phyloP scores from a whole-genome alignment of 495 filamentous ascomycete genomes.

The Viridothelium virens region DNA sequence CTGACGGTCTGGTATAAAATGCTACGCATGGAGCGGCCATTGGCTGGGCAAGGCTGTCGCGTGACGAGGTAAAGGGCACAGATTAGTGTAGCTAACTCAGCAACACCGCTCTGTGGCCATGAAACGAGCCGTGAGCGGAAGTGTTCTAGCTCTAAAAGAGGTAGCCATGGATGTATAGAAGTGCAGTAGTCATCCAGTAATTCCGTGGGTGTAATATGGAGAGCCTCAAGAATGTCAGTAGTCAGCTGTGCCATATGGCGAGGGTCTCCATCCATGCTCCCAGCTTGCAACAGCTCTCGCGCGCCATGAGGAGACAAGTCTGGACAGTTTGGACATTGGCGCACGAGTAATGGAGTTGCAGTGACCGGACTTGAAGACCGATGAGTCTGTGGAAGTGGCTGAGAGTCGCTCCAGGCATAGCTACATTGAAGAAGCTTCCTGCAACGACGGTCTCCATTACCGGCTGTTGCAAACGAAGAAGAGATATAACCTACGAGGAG shows the following conservation, averaged over 20 bases:
- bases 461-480: background rate
- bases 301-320: background rate
- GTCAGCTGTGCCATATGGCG: background rate
- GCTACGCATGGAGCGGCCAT: background rate
- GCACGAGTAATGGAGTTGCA: background rate
- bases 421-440: background rate
- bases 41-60: background rate
- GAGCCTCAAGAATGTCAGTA: background rate
- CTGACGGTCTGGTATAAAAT: background rate
- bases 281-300: background rate
- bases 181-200: background rate
- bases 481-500: background rate
- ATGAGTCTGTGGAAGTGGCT: background rate
- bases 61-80: background rate
- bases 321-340: background rate
- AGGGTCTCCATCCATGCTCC: background rate
- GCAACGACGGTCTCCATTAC: background rate
- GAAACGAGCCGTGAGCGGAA: background rate
- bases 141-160: background rate
- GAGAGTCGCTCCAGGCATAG: background rate
- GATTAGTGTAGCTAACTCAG: background rate
- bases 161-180: background rate
- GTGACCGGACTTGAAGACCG: background rate
- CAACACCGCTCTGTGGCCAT: background rate
- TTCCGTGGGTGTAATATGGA: background rate